Conservation (phyloP, 108 stramenopile genomes). For the Fragilariopsis cylindrus region DNA sequence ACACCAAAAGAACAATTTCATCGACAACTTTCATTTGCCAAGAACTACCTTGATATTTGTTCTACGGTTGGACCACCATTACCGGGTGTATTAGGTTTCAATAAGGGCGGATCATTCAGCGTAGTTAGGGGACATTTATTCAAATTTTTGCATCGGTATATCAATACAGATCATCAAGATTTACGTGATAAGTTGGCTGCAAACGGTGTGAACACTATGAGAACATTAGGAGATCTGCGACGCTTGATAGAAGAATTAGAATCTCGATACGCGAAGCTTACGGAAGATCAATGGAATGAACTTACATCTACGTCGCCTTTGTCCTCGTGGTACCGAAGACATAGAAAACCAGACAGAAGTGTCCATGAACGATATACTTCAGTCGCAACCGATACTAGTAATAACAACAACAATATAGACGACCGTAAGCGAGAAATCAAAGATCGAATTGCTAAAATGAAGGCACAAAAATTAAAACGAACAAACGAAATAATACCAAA, state of each 20-base stretch:
- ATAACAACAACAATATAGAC: not conserved
- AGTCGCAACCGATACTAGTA: not conserved
- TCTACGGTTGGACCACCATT: slow-evolving; percentile 62
- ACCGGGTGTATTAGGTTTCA: slow-evolving; percentile 68
- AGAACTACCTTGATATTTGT: slow-evolving; percentile 78
- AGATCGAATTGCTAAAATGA: slow-evolving; percentile 28
- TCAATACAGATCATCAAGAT: slow-evolving; percentile 72
- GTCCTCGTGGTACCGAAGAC: slow-evolving; percentile 83
- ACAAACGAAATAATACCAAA: not conserved
- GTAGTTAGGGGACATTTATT: slow-evolving; percentile 86
- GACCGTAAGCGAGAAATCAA: slow-evolving; percentile 33
- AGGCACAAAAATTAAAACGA: not conserved
- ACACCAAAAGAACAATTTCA: slow-evolving; percentile 45
- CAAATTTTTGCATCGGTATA: slow-evolving; percentile 88
- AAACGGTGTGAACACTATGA: slow-evolving; percentile 16
- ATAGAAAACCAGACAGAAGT: slow-evolving; percentile 42
- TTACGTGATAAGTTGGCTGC: slow-evolving; percentile 62
- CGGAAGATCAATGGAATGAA: slow-evolving; percentile 44
- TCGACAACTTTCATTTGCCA: slow-evolving; percentile 80
- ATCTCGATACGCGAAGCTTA: slow-evolving; percentile 42
- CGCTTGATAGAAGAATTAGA: slow-evolving; percentile 56
- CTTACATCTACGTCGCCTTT: slow-evolving; percentile 36
- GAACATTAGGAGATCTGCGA: slow-evolving; percentile 48
- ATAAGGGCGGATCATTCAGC: slow-evolving; percentile 66
- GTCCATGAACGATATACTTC: slow-evolving; percentile 24